Evolutionary conservation across 169 alveolate species (phyloP).

Genomic region (Plasmodium vinckei): DNA sequence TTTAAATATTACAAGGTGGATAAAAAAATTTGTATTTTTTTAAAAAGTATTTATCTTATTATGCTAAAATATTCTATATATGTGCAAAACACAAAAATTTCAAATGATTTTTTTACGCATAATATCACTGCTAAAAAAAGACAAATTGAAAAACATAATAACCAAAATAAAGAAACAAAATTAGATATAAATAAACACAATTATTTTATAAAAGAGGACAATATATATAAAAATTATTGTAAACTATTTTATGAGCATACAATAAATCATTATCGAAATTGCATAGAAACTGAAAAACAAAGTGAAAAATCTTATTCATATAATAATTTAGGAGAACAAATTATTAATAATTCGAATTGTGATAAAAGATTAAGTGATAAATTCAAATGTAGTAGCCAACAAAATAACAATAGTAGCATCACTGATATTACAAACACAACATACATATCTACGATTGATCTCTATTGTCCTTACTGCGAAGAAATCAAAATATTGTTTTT

Average conservation of each 20-base stretch:
- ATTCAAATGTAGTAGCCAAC: no score
- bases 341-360: not conserved
- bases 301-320: constrained; percentile 1
- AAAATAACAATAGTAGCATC: not conserved
- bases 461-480: constrained; percentile 49
- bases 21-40: constrained; percentile 23
- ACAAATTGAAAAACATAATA: not conserved
- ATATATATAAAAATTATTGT: constrained; percentile 47
- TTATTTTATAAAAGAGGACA: constrained; percentile 42
- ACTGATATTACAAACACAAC: constrained; percentile 3
- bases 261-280: constrained; percentile 26
- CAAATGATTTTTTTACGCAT: not conserved
- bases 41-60: constrained; percentile 39
- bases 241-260: constrained; percentile 53
- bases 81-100: constrained; percentile 35
- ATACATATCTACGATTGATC: constrained; percentile 36
- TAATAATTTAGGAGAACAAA: constrained; percentile 5
- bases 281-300: not conserved
- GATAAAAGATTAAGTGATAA: not conserved
- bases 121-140: not conserved
- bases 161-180: not conserved
- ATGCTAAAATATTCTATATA: constrained; percentile 52
- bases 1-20: constrained; percentile 57
- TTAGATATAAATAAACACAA: constrained; percentile 33
- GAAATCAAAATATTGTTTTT: constrained; percentile 41